Conservation (phyloP, 129 eudicot genomes). For the Flaveria bidentis region DNA sequence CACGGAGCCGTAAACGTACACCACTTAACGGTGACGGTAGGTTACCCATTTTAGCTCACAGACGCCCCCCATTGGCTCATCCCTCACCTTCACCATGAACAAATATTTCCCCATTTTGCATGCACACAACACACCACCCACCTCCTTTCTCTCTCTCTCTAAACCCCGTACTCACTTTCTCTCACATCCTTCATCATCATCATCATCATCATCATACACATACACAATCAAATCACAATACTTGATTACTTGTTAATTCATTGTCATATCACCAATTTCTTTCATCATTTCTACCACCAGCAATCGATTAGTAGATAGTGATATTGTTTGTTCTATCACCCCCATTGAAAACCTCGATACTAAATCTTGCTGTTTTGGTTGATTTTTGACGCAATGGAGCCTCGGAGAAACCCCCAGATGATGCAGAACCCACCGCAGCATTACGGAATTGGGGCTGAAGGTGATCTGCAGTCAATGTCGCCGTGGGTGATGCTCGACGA, state of each 20-base stretch:
- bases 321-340: too few species aligned
- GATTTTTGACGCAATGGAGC: constrained; percentile 29
- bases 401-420: constrained; percentile 20
- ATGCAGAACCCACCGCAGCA: constrained; percentile 10
- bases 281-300: too few species aligned
- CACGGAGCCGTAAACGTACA: constrained; percentile 15
- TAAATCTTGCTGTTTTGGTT: constrained; percentile 1
- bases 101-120: constrained; percentile 47
- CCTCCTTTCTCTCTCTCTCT: not conserved
- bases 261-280: too few species aligned
- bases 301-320: too few species aligned
- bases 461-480: constrained; percentile 12
- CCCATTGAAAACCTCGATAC: constrained; percentile 8
- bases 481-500: not conserved
- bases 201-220: not conserved
- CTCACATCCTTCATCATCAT: constrained; percentile 26
- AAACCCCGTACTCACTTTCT: constrained; percentile 13
- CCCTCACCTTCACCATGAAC: constrained; percentile 40
- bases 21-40: constrained; percentile 28
- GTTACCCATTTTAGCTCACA: constrained; percentile 35
- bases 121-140: constrained; percentile 36
- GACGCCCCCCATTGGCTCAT: constrained; percentile 24
- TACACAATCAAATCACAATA: constrained; percentile 1
- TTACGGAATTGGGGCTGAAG: constrained; percentile 17
- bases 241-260: too few species aligned